Base-by-base conservation (phyloP, 306 rosid species). In the Fagus crenata region DNA sequence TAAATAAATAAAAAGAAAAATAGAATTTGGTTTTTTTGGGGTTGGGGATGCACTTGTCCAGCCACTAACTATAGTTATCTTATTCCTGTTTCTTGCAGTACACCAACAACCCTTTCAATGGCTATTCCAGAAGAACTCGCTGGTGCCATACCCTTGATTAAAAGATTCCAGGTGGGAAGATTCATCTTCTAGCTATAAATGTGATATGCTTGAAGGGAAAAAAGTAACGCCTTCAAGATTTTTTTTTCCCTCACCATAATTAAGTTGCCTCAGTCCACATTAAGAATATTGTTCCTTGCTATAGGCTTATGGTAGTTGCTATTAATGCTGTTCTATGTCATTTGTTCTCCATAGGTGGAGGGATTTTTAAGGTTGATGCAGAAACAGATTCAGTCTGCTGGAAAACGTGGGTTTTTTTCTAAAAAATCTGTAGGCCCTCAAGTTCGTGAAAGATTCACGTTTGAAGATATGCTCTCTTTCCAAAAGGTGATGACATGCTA, bases 381-480 rank as follows among this genome's bases (percentile, higher is more conserved):
- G 77, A 96, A 92, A 76, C 99, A 96, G 78, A 96, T 96, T 72
- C 97, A 92, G 75, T 92, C 99, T 39, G 86, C 97, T 73, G 99
- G 97, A 70, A 96, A 92, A 80, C 98, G 98, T 13, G 97, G 98
- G 7, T 89, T 96, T 78, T 96, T 96, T 80, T 86, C 90, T 22
- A 96, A 89, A 85, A 89, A 88, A 83, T 87, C 98, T 36, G 77
- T 90, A 36, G 97, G 93, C 65, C 89, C 92, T 59, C 98, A 89
- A 84, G 76, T 85, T 70, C 89, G 90, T 46, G 97, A 92, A 49
- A 96, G 75, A 65, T 89, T 85, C 81, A 91, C 96, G 63, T 96
- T 96, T 73, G 99, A 92, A 82, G 98, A 96, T 74, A 96, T 96
- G 99, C 69, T 96, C 69, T 89, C 96, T 86, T 96, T 92, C 81